These are phyloP conservation scores for Colletotrichum brevisporum DNA, from an alignment of 2,329 filamentous ascomycete species.

Conservation along the genomic window DNA sequence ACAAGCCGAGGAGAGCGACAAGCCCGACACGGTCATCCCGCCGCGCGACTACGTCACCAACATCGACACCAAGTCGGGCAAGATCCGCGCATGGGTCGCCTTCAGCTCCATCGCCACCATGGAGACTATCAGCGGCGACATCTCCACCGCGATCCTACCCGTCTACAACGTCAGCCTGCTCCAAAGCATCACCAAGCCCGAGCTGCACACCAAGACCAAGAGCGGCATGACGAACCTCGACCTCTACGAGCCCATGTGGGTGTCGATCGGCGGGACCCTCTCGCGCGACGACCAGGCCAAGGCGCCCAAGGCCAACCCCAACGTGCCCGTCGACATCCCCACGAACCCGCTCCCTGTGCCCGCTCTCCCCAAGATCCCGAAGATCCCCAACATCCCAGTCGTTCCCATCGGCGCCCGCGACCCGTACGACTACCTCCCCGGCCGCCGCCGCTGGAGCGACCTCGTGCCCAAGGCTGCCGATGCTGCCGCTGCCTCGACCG, in stretches of 20 bases:
- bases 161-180: slow-evolving; percentile 52
- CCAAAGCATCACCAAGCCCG: slow-evolving; percentile 41
- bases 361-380: slow-evolving; percentile 17
- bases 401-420: slow-evolving; percentile 37
- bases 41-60: slow-evolving; percentile 62
- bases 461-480: slow-evolving; percentile 6
- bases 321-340: slow-evolving; percentile 39
- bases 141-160: slow-evolving; percentile 59
- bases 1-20: slow-evolving; percentile 41
- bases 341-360: slow-evolving; percentile 33
- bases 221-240: slow-evolving; percentile 58
- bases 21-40: slow-evolving; percentile 51
- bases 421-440: slow-evolving; percentile 42
- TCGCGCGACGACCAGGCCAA: slow-evolving; percentile 15
- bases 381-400: slow-evolving; percentile 23
- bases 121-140: slow-evolving; percentile 56
- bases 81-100: slow-evolving; percentile 56
- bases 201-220: slow-evolving; percentile 58
- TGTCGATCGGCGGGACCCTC: slow-evolving; percentile 42
- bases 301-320: slow-evolving; percentile 34
- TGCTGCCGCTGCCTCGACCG: neutral
- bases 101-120: slow-evolving; percentile 55
- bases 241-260: slow-evolving; percentile 62
- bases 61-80: slow-evolving; percentile 60
- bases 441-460: slow-evolving; percentile 17